Evolutionary conservation across 345 rosid genomes (phyloP).

Genomic region (Eucalyptus pauciflora): DNA sequence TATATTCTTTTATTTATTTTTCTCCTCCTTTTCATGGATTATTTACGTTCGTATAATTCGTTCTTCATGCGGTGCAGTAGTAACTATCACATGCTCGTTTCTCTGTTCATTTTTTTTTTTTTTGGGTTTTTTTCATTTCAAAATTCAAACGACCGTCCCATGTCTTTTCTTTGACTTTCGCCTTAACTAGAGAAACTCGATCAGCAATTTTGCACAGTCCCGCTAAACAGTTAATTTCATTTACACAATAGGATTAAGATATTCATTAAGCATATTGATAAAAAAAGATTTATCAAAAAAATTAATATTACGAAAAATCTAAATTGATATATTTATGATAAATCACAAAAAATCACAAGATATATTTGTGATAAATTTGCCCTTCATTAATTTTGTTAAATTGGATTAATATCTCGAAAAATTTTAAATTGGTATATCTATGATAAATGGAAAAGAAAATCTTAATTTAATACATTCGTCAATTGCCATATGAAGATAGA

Average conservation of each 20-base stretch:
- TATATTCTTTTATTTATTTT: background rate
- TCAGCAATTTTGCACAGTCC: background rate
- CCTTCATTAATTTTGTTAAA: rapidly evolving
- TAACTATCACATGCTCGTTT: background rate
- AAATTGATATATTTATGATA: rapidly evolving
- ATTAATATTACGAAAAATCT: rapidly evolving
- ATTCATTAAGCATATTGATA: background rate
- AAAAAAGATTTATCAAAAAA: background rate
- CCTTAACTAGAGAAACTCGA: background rate
- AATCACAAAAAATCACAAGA: too few relatives aligned
- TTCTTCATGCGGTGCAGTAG: background rate
- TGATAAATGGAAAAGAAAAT: too few relatives aligned
- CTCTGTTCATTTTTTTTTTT: background rate
- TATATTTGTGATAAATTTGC: rapidly evolving
- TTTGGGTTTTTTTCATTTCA: too few relatives aligned
- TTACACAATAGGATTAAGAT: background rate
- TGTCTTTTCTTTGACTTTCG: background rate
- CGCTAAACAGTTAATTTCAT: background rate
- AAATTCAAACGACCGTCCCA: background rate
- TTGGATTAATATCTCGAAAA: rapidly evolving
- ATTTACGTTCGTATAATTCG: background rate
- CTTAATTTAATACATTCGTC: rapidly evolving
- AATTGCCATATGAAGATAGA: rapidly evolving
- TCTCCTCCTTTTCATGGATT: background rate
- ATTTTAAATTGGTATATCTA: too few relatives aligned